Evolutionary conservation across 352 stramenopile species (phyloP), one percentile per base, ranked within the genome.

Genomic region (Globisporangium apiculatum): DNA sequence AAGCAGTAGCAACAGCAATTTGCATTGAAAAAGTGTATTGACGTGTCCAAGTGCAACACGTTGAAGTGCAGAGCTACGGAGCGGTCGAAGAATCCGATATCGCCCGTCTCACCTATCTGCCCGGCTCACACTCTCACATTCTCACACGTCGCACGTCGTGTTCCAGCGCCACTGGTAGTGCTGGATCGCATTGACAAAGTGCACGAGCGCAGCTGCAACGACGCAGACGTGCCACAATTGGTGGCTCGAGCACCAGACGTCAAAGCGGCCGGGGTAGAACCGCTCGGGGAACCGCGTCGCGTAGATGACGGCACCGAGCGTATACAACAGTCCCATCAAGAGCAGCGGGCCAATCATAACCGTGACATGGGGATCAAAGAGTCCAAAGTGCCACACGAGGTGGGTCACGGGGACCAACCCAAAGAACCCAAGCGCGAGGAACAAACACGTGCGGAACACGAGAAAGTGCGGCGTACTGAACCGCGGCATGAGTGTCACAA

Each of bases 171-270:
- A 94, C 68, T 92, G 73, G 62, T 91, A 91, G 54, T 94, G 82
- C 68, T 91, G 79, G 62, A 94, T 68, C 12, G 80, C 73, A 62
- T 91, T 93, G 53, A 71, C 69, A 58, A 92, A 91, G 72, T 93
- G 83, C 59, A 92, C 79, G 53, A 95, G 79, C 56, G 86, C 86
- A 10, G 86, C 86, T n/a, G 76, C 73, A 53, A 95, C 77, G 51
- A 95, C 86, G 56, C 82, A 95, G 49, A 95, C 83, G 71, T 95
- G 86, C 86, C 86, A 95, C 43, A 93, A 73, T 66, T 95, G 82
- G 69, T 95, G 86, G 61, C 81, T 92, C 24, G 82, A 89, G 64
- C 89, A 91, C 74, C 76, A 89, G 53, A 95, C 59, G 71, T 93
- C 83, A 63, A 94, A 92, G 63, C 76, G 75, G 51, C 86, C 86